Evolutionary conservation across 495 filamentous ascomycete species (phyloP).

Genomic region (Endocarpon pusillum): DNA sequence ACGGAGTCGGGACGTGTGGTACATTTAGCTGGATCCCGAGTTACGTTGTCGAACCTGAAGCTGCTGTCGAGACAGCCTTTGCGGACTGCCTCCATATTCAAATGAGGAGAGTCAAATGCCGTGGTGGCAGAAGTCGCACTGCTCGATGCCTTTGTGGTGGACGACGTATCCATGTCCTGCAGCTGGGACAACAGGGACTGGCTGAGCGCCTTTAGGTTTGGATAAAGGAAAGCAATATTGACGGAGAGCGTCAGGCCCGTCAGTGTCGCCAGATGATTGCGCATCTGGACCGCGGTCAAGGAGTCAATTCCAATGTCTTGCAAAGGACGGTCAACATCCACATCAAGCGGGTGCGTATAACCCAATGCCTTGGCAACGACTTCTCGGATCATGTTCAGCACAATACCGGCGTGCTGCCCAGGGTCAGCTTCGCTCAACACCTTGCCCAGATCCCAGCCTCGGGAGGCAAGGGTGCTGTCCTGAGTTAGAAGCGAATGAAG

Average conservation of each 20-base stretch:
- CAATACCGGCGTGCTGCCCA: constrained; percentile 9
- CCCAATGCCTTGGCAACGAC: constrained; percentile 13
- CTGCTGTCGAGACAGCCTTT: constrained; percentile 10
- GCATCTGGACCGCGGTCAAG: constrained; percentile 17
- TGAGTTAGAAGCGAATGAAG: constrained; percentile 7
- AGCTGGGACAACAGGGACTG: constrained; percentile 8
- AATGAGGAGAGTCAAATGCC: too few relatives aligned
- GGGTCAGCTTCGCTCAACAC: constrained; percentile 8
- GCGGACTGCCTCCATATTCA: constrained; percentile 8
- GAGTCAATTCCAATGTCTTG: constrained; percentile 22
- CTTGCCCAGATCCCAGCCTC: constrained; percentile 3
- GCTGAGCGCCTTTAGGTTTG: constrained; percentile 12
- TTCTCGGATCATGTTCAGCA: constrained; percentile 12
- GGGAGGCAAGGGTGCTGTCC: background rate
- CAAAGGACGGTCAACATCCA: constrained; percentile 11
- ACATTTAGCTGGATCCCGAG: background rate
- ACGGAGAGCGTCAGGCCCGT: constrained; percentile 11
- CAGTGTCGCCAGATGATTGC: constrained; percentile 14
- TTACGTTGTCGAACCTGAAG: constrained; percentile 11
- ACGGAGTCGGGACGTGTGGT: constrained; percentile 7
- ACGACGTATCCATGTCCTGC: constrained; percentile 1
- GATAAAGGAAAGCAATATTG: constrained; percentile 10
- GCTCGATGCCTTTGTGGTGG: background rate
- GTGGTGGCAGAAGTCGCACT: constrained; percentile 1
- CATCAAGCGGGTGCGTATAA: constrained; percentile 5